Evolutionary conservation across 345 rosid genomes (phyloP).

Genomic region (Linum usitatissimum): DNA sequence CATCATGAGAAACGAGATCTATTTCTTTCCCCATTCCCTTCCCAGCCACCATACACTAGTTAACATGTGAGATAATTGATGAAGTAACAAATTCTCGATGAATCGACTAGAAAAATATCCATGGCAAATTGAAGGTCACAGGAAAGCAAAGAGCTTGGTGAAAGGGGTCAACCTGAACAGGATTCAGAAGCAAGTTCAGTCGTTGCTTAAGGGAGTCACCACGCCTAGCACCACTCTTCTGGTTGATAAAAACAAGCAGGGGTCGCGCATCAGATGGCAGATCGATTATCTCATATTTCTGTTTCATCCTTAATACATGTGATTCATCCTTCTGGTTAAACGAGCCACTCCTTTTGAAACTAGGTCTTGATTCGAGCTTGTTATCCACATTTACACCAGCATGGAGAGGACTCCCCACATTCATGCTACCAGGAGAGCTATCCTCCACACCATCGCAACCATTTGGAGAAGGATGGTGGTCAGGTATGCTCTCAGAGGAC

Average conservation of each 20-base stretch:
- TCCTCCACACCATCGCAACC: conserved; percentile 39
- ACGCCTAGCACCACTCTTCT: conserved; percentile 83
- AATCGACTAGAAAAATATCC: background rate
- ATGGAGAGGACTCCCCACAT: conserved; percentile 20
- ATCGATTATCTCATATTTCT: conserved; percentile 65
- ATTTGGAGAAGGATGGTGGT: conserved; percentile 32
- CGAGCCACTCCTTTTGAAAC: conserved; percentile 56
- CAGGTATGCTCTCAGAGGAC: conserved; percentile 51
- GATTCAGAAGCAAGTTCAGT: conserved; percentile 71
- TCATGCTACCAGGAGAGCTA: conserved; percentile 31
- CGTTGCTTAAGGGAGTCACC: conserved; percentile 68
- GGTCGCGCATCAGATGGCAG: conserved; percentile 78
- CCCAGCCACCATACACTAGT: background rate
- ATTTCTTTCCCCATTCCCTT: background rate
- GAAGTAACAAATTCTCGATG: background rate
- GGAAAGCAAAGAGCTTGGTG: background rate
- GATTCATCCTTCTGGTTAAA: conserved; percentile 67
- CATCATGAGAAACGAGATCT: no score
- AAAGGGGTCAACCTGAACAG: conserved; percentile 53
- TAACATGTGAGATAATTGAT: background rate
- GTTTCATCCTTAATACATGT: conserved; percentile 50
- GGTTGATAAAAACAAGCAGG: conserved; percentile 72
- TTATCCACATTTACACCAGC: conserved; percentile 31
- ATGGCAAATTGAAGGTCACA: background rate
- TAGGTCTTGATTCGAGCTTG: conserved; percentile 35